phyloP scores from a whole-genome alignment of 164 flowering plant species.

The Protea cynaroides region DNA sequence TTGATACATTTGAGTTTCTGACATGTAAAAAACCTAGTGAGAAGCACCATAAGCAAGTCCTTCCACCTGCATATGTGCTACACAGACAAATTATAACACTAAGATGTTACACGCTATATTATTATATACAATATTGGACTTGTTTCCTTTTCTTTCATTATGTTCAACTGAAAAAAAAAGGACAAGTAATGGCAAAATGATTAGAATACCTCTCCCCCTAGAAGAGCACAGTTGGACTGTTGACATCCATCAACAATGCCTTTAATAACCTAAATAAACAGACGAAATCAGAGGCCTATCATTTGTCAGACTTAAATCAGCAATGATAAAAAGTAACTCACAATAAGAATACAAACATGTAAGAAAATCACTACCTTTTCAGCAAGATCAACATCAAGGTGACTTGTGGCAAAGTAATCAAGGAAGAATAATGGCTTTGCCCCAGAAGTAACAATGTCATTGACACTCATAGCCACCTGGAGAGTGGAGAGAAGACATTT shows the following conservation, averaged over 20 bases:
- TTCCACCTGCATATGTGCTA: too few relatives aligned
- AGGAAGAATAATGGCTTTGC: conserved; percentile 94
- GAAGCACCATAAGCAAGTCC: too few relatives aligned
- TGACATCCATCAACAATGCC: conserved; percentile 94
- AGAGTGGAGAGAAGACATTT: conserved; percentile 10
- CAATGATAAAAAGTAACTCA: neutral
- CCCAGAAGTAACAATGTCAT: conserved; percentile 95
- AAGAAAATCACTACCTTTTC: conserved; percentile 62
- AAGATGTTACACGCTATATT: too few relatives aligned
- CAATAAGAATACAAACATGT: too few relatives aligned
- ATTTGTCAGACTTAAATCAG: neutral
- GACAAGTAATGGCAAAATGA: neutral
- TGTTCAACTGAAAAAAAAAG: too few relatives aligned
- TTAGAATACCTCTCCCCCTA: conserved; percentile 88
- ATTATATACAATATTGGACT: too few relatives aligned
- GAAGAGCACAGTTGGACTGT: conserved; percentile 74
- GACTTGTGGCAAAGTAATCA: conserved; percentile 95
- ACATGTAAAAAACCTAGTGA: too few relatives aligned
- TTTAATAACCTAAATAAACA: conserved; percentile 64
- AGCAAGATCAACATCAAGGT: conserved; percentile 96
- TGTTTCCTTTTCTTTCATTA: too few relatives aligned
- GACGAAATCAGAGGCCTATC: neutral
- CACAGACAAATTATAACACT: too few relatives aligned
- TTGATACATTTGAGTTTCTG: too few relatives aligned
- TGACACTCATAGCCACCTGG: conserved; percentile 99